These are phyloP conservation scores for Galeopsis tetrahit DNA, from an alignment of 257 asterid genomes.

Conservation along the genomic window DNA sequence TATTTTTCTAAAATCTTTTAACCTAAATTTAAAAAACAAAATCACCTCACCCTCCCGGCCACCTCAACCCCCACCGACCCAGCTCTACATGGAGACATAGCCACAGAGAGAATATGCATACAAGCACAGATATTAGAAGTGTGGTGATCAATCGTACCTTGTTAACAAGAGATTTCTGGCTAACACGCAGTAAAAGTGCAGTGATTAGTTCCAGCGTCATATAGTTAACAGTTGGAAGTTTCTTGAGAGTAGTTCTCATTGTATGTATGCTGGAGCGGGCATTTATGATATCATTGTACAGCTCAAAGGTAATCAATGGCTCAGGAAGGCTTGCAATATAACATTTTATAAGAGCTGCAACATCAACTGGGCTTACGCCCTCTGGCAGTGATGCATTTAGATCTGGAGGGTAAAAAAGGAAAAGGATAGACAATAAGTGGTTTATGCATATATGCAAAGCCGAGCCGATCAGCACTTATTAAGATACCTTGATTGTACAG, in stretches of 20 bases:
- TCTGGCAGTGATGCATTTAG: slow-evolving; percentile 76
- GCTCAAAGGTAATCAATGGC: slow-evolving; percentile 81
- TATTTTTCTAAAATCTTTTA: no score
- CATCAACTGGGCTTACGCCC: slow-evolving; percentile 62
- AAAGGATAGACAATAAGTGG: slow-evolving; percentile 19
- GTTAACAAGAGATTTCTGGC: slow-evolving; percentile 86
- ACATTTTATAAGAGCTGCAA: slow-evolving; percentile 84
- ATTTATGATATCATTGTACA: slow-evolving; percentile 66
- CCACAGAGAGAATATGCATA: not conserved
- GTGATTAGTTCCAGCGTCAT: slow-evolving; percentile 90
- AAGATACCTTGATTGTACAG: slow-evolving; percentile 77
- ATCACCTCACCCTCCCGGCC: no score
- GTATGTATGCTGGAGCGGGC: slow-evolving; percentile 67
- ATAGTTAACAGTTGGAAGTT: slow-evolving; percentile 82
- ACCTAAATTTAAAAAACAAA: no score
- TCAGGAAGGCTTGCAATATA: slow-evolving; percentile 92
- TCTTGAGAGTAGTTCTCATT: slow-evolving; percentile 79
- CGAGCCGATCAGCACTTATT: slow-evolving; percentile 13
- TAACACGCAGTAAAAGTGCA: slow-evolving; percentile 73
- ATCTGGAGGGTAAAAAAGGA: slow-evolving; percentile 47
- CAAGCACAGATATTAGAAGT: slow-evolving; percentile 17
- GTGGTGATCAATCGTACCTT: slow-evolving; percentile 52
- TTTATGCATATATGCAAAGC: slow-evolving; percentile 19
- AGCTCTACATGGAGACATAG: not conserved
- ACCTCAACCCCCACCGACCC: no score